phyloP scores from a whole-genome alignment of 2,329 filamentous ascomycete species.

The Lecanicillium sp. region DNA sequence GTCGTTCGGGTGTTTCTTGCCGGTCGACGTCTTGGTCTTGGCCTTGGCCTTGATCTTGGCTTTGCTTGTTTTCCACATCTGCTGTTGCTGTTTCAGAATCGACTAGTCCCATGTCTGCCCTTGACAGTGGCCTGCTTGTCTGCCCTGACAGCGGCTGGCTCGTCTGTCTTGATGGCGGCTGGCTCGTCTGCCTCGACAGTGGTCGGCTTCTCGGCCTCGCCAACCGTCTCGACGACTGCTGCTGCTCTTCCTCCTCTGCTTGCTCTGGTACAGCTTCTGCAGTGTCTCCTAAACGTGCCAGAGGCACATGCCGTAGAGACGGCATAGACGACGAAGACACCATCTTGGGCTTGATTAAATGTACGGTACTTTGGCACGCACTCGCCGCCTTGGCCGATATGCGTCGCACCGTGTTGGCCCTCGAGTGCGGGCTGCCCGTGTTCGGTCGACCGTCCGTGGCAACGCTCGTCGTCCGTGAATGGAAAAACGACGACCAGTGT shows the following conservation, averaged over 20 bases:
- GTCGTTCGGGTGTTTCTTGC: slow-evolving; percentile 29
- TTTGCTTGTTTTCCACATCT: no score
- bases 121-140: neutral
- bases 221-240: no score
- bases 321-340: slow-evolving; percentile 19
- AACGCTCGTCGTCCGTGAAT: slow-evolving; percentile 27
- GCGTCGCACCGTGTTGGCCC: slow-evolving; percentile 20
- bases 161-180: neutral
- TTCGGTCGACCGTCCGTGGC: neutral
- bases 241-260: slow-evolving; percentile 8
- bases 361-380: slow-evolving; percentile 20
- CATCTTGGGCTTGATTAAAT: slow-evolving; percentile 34
- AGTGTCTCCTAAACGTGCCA: slow-evolving; percentile 17
- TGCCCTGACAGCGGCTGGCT: neutral
- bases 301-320: neutral
- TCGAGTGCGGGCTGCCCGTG: neutral
- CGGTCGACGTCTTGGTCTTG: slow-evolving; percentile 10
- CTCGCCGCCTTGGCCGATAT: slow-evolving; percentile 19
- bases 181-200: slow-evolving; percentile 11
- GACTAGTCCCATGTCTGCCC: no score
- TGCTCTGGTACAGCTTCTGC: slow-evolving; percentile 16
- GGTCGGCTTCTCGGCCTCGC: no score
- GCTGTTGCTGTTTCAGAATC: neutral
- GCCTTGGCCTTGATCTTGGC: no score
- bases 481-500: slow-evolving; percentile 54